Evolutionary conservation across 768 basidiomycete genomes (phyloP).

Genomic region (Phylloporus sp.): DNA sequence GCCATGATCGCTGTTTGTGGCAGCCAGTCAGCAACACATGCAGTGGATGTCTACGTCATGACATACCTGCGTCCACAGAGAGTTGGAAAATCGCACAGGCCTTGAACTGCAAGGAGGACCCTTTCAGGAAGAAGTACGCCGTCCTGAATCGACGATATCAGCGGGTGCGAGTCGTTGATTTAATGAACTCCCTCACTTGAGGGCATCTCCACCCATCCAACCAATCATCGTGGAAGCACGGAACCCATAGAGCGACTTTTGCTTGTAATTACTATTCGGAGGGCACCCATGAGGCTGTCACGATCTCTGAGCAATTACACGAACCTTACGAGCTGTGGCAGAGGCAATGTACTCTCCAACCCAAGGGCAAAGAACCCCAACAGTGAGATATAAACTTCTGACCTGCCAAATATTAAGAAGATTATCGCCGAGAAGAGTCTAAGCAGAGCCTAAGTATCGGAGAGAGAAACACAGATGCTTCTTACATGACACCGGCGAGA

Average conservation of each 20-base stretch:
- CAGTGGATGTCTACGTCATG: constrained; percentile 2
- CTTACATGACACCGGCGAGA: constrained; percentile 72
- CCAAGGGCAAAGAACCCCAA: constrained; percentile 79
- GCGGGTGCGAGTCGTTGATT: constrained; percentile 1
- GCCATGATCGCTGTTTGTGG: constrained; percentile 55
- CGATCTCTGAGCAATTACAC: constrained; percentile 10
- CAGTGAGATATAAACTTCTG: constrained; percentile 51
- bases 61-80: constrained; percentile 70
- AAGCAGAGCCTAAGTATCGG: constrained; percentile 5
- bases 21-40: constrained; percentile 8
- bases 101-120: constrained; percentile 76
- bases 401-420: constrained; percentile 70
- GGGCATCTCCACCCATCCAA: constrained; percentile 80
- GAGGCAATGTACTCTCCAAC: constrained; percentile 80
- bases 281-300: constrained; percentile 17
- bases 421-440: constrained; percentile 68
- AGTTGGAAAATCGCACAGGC: constrained; percentile 82
- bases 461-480: not conserved
- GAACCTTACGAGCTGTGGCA: constrained; percentile 79
- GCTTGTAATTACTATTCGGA: constrained; percentile 64
- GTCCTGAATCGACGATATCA: constrained; percentile 45
- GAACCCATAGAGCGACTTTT: constrained; percentile 80
- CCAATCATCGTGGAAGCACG: constrained; percentile 77
- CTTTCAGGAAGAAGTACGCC: constrained; percentile 73
- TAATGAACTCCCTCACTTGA: constrained; percentile 55